phyloP scores from a whole-genome alignment of 2,329 filamentous ascomycete genomes.

The Sporothrix globosa region DNA sequence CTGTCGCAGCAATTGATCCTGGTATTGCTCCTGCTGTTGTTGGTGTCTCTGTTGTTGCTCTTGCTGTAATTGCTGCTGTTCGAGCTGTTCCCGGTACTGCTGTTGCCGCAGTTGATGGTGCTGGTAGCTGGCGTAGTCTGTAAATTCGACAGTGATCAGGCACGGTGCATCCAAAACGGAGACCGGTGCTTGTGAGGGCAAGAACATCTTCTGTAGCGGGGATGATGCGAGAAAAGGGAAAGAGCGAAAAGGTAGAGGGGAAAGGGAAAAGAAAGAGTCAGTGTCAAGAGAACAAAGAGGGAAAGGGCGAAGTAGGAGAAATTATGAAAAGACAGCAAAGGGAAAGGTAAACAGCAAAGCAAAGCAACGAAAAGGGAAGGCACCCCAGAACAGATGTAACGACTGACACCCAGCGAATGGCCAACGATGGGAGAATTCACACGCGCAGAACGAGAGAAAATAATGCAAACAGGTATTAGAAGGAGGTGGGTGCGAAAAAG shows the following conservation, averaged over 20 bases:
- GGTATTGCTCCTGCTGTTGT: slow-evolving; percentile 31
- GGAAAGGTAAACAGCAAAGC: background rate
- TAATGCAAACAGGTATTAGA: slow-evolving; percentile 1
- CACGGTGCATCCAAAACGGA: slow-evolving; percentile 49
- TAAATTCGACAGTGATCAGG: slow-evolving; percentile 46
- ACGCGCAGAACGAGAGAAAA: background rate
- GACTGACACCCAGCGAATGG: slow-evolving; percentile 4
- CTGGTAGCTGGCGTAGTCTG: slow-evolving; percentile 39
- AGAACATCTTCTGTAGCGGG: slow-evolving; percentile 54
- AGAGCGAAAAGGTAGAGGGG: background rate
- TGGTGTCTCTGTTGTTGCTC: slow-evolving; percentile 34
- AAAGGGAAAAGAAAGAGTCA: background rate
- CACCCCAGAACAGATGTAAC: slow-evolving; percentile 4
- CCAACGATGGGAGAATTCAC: background rate
- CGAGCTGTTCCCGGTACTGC: slow-evolving; percentile 27
- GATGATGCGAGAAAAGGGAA: slow-evolving; percentile 26
- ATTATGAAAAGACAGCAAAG: background rate
- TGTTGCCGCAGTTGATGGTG: slow-evolving; percentile 31
- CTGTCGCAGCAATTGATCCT: slow-evolving; percentile 34
- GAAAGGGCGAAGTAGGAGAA: background rate
- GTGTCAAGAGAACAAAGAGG: background rate
- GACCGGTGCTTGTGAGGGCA: slow-evolving; percentile 55
- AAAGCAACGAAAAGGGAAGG: background rate
- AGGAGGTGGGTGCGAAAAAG: slow-evolving; percentile 9
- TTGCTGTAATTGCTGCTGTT: slow-evolving; percentile 27